These are phyloP conservation scores for Cordia subcordata DNA, from an alignment of 257 asterid genomes.

Conservation along the genomic window DNA sequence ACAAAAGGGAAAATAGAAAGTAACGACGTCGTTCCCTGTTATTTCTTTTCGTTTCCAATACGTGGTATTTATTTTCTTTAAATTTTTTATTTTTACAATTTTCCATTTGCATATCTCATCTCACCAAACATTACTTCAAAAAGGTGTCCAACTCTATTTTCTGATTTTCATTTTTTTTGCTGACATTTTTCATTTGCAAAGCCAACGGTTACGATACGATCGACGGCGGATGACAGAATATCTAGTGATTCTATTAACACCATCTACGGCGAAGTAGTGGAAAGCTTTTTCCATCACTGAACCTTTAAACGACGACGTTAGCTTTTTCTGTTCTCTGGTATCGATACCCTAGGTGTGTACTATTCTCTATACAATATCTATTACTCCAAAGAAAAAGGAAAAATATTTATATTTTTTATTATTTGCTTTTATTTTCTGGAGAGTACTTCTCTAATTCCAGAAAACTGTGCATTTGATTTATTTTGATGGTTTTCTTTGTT, in stretches of 20 bases:
- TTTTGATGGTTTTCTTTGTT: too few relatives aligned
- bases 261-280: constrained; percentile 44
- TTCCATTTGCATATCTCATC: background rate
- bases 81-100: background rate
- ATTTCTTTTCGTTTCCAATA: too few relatives aligned
- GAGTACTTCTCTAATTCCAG: background rate
- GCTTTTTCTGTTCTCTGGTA: constrained; percentile 14
- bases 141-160: too few relatives aligned
- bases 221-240: constrained; percentile 14
- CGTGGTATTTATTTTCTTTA: background rate
- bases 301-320: constrained; percentile 18
- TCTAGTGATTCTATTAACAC: constrained; percentile 24
- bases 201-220: constrained; percentile 36
- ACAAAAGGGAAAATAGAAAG: too few relatives aligned
- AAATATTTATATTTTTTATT: too few relatives aligned
- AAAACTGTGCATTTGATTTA: background rate
- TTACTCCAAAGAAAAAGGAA: background rate
- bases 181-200: background rate
- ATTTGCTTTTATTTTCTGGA: too few relatives aligned
- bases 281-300: constrained; percentile 17
- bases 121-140: background rate
- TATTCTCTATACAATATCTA: background rate
- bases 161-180: background rate
- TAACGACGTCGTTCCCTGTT: background rate
- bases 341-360: constrained; percentile 52